Evolutionary conservation across 1,284 basidiomycete species (phyloP).

Genomic region (Pholiota adiposa): DNA sequence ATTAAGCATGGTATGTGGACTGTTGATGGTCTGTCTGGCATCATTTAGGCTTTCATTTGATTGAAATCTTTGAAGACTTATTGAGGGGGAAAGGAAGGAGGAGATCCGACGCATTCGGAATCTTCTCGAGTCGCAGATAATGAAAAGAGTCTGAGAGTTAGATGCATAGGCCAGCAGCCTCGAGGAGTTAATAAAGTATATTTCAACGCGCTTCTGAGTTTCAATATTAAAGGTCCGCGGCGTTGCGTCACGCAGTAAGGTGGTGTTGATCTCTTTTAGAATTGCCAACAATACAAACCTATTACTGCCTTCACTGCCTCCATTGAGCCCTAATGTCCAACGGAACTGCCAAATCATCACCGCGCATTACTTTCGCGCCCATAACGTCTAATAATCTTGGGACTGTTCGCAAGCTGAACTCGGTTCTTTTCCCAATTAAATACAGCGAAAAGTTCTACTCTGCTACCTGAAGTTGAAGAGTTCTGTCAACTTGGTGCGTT

Average conservation of each 20-base stretch:
- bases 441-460: conserved; percentile 84
- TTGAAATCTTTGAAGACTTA: not conserved
- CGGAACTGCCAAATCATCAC: conserved; percentile 31
- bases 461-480: conserved; percentile 71
- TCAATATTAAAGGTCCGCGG: not conserved
- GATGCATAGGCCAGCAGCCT: not conserved
- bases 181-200: not conserved
- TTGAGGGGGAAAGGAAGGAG: not conserved
- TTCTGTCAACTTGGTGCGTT: conserved; percentile 78
- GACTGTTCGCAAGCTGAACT: conserved; percentile 80
- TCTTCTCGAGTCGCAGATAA: not conserved
- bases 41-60: not conserved
- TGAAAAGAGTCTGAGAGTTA: not conserved
- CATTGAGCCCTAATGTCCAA: conserved; percentile 16
- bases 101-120: not conserved
- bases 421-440: conserved; percentile 79
- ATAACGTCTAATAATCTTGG: conserved; percentile 81
- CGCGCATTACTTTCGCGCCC: conserved; percentile 68
- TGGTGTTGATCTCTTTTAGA: not conserved
- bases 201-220: not conserved
- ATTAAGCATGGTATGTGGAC: not conserved
- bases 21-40: not conserved
- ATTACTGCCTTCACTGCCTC: not conserved
- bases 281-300: not conserved
- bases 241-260: not conserved